Evolutionary conservation across 495 filamentous ascomycete genomes (phyloP), one percentile per base, ranked within the genome.

Genomic region (Aspergillus ostianus): DNA sequence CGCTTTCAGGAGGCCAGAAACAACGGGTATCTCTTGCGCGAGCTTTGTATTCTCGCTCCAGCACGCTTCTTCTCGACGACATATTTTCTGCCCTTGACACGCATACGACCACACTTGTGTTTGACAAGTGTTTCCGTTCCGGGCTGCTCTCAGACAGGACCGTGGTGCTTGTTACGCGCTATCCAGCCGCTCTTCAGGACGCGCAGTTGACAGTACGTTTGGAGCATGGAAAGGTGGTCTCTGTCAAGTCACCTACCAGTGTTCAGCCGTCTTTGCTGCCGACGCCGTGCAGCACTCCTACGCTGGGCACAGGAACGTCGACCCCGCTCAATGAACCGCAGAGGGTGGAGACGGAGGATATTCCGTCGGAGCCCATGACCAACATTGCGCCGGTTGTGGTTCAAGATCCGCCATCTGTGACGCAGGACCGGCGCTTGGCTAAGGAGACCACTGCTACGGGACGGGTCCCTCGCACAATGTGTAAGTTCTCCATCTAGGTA

Each of bases 131-230:
- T 55, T 82, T 92, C 55, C 69, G 71, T 3, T 82, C 86, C 6
- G 75, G 80, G 3, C 66, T 92, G 44, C 68, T 85, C 26, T 71
- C 83, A 19, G 84, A 72, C 17, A 75, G 87, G 8, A 83, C 81
- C 0, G 75, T 86, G 5, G 74, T 90, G 17, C 79, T 92, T 19
- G 85, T 90, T 10, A 92, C 88, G 0, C 87, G 90, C 71, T 55
- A 75, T 45, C 76, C 77, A 9, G 79, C 77, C 67, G 70, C 78
- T 36, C 60, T 78, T 8, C 68, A 78, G 15, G 77, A 82, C 53
- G 78, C 80, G 5, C 76, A 77, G 49, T 64, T 77, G n/a, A 54
- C 70, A 0, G 65, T 82, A 47, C 63, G 64, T 8, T 60, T 82
- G 47, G 74, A 80, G 46, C 72, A 76, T 56, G 79, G 79, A 4